These are phyloP conservation scores for Cinchona pubescens DNA, from an alignment of 257 asterid species.

Conservation along the genomic window DNA sequence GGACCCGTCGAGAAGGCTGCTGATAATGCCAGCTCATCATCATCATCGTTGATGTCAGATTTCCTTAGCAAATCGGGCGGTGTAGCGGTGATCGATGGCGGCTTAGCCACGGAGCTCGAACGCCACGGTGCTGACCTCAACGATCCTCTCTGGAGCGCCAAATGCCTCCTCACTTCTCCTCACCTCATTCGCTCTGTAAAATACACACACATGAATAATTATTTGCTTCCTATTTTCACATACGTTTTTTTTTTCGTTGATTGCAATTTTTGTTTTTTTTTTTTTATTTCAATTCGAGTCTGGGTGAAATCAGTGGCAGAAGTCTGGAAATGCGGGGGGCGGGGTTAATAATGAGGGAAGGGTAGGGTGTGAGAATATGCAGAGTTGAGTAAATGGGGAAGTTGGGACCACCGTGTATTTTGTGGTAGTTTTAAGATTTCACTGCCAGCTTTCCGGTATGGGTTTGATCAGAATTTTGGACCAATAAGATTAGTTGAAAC, in stretches of 20 bases:
- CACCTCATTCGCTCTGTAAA: slow-evolving; percentile 73
- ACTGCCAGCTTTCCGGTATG: background rate
- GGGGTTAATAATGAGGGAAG: background rate
- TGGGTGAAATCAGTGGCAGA: background rate
- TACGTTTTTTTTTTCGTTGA: background rate
- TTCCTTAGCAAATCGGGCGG: slow-evolving; percentile 71
- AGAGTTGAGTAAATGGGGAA: background rate
- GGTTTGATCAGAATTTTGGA: background rate
- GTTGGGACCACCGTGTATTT: background rate
- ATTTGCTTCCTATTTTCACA: background rate
- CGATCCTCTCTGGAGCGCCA: slow-evolving; percentile 94
- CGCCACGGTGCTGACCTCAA: slow-evolving; percentile 81
- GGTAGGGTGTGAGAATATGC: background rate
- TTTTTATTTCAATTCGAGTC: background rate
- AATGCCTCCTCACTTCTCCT: slow-evolving; percentile 74
- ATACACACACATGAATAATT: background rate
- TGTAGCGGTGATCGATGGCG: slow-evolving; percentile 84
- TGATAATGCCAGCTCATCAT: background rate
- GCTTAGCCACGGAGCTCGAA: slow-evolving; percentile 90
- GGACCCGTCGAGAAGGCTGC: slow-evolving; percentile 27
- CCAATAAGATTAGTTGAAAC: background rate
- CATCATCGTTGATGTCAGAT: slow-evolving; percentile 44
- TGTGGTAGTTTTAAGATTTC: background rate
- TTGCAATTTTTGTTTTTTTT: background rate
- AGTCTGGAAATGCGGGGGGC: background rate